Conservation (phyloP, 169 alveolate genomes). For the Babesia bigemina region DNA sequence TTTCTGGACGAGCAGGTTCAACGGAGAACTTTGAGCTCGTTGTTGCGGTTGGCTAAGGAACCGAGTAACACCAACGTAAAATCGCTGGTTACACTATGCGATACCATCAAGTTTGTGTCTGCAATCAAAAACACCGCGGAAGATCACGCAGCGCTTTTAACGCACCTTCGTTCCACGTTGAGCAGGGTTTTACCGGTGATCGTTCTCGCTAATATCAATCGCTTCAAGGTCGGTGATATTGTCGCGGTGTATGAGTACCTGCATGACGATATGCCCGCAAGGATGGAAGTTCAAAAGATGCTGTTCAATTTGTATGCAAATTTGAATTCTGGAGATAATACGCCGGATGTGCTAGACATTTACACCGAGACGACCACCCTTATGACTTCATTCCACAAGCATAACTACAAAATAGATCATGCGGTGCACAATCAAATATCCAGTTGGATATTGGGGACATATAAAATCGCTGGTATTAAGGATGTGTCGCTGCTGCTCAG, state of each 20-base stretch:
- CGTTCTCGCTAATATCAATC: not conserved
- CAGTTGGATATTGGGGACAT: not conserved
- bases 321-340: not conserved
- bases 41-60: not conserved
- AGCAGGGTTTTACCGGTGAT: not conserved
- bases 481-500: not conserved
- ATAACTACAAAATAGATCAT: not conserved
- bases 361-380: not conserved
- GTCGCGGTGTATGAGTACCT: not conserved
- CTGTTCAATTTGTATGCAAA: not conserved
- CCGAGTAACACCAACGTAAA: not conserved
- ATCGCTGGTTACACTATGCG: not conserved
- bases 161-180: not conserved
- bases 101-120: not conserved
- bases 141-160: not conserved
- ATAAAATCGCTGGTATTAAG: not conserved
- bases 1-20: conserved; percentile 6
- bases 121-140: not conserved
- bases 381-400: not conserved
- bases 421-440: conserved; percentile 4
- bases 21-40: not conserved
- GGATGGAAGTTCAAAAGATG: not conserved
- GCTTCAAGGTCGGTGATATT: not conserved
- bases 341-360: not conserved
- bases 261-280: not conserved